Percentiles rank a stretch among this genome's conserved stretches.
phyloP scores from a whole-genome alignment of 768 basidiomycete species.

The Kwoniella sp. region DNA sequence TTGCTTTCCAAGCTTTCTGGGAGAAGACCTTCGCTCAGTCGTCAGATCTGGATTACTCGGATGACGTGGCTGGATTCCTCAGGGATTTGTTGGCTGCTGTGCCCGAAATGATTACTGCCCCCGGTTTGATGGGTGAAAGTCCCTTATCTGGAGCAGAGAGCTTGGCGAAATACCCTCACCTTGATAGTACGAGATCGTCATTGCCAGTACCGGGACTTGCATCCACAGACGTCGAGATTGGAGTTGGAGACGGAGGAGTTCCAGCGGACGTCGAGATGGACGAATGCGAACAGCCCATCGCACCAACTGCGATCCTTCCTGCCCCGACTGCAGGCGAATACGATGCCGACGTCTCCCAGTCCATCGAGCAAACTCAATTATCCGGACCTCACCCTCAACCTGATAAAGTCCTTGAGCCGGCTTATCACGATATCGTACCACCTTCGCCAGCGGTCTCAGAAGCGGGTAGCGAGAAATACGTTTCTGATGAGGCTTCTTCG shows the following conservation, averaged over 20 bases:
- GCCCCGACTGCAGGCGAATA: constrained; percentile 25
- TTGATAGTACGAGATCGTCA: neutral
- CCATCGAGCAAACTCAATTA: constrained; percentile 11
- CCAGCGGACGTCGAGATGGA: constrained; percentile 7
- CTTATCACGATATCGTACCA: constrained; percentile 9
- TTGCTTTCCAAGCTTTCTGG: constrained; percentile 44
- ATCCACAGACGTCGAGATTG: neutral
- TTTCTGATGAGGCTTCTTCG: constrained; percentile 11
- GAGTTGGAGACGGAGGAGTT: constrained; percentile 6
- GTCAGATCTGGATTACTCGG: constrained; percentile 21
- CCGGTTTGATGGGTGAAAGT: constrained; percentile 26
- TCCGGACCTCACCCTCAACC: neutral
- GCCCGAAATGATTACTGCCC: constrained; percentile 38
- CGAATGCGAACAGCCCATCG: neutral
- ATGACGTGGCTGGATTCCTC: constrained; percentile 37
- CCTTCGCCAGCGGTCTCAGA: constrained; percentile 18
- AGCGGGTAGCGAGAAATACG: constrained; percentile 1
- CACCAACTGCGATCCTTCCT: neutral
- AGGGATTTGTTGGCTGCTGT: constrained; percentile 35
- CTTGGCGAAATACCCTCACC: constrained; percentile 31
- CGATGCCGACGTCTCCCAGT: constrained; percentile 45
- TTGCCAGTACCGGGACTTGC: neutral
- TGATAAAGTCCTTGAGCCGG: constrained; percentile 6
- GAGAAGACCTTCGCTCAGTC: constrained; percentile 20
- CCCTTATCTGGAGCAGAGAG: constrained; percentile 38